Evolutionary conservation across 2,329 filamentous ascomycete genomes (phyloP).

Genomic region (Podosphaera aphanis): DNA sequence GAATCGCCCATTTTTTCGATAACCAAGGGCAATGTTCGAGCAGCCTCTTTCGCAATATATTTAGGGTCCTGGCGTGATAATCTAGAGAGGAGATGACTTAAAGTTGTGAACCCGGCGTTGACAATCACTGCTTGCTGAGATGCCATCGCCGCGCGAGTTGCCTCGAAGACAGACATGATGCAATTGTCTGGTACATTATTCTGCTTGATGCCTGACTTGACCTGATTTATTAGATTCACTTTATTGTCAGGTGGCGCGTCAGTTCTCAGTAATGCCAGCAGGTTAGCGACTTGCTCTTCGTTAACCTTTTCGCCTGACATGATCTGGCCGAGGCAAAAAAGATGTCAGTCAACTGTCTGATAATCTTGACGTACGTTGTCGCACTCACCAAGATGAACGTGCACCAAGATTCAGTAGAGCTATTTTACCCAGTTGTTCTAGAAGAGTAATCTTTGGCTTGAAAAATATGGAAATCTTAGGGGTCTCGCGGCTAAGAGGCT

Average conservation of each 20-base stretch:
- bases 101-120: conserved; percentile 64
- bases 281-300: conserved; percentile 32
- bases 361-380: no score
- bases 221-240: conserved; percentile 42
- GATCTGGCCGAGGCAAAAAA: conserved; percentile 1
- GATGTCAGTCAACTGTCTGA: no score
- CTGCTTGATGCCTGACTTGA: conserved; percentile 83
- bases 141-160: conserved; percentile 48
- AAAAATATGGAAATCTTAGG: no score
- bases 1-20: conserved; percentile 70
- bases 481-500: no score
- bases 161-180: conserved; percentile 58
- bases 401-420: no score
- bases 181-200: conserved; percentile 60
- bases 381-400: no score
- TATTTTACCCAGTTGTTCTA: no score
- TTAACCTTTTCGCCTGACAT: conserved; percentile 32
- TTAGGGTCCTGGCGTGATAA: conserved; percentile 67
- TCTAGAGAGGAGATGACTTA: conserved; percentile 71
- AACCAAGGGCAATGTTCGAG: conserved; percentile 48
- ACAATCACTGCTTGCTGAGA: conserved; percentile 58
- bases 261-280: conserved; percentile 28
- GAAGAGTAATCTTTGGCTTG: no score
- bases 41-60: conserved; percentile 43
- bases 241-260: conserved; percentile 48